Conservation (phyloP, 2,329 filamentous ascomycete species). For the Botrytis deweyae region DNA sequence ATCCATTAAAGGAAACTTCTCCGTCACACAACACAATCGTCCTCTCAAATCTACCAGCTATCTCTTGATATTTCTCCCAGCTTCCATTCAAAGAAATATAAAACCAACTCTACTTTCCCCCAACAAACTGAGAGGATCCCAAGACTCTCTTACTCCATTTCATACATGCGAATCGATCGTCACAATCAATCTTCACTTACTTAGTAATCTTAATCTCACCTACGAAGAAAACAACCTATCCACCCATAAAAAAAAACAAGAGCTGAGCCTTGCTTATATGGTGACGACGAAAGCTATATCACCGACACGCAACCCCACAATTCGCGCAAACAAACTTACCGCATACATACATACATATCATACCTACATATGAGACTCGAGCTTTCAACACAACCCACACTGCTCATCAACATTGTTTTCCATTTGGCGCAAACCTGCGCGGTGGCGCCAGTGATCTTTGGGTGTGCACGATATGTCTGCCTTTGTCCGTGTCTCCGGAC, state of each 20-base stretch:
- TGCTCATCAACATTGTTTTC: slow-evolving; percentile 31
- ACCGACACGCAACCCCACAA: slow-evolving; percentile 16
- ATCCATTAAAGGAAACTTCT: background rate
- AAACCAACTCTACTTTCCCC: background rate
- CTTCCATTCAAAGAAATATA: background rate
- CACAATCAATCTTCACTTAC: background rate
- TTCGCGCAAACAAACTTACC: slow-evolving; percentile 20
- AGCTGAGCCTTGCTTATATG: slow-evolving; percentile 36
- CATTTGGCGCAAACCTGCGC: slow-evolving; percentile 36
- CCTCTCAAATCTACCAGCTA: background rate
- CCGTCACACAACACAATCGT: background rate
- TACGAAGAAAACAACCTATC: background rate
- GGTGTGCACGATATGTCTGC: slow-evolving; percentile 58
- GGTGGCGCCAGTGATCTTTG: slow-evolving; percentile 38
- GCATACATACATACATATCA: slow-evolving; percentile 17
- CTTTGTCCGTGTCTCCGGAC: slow-evolving; percentile 93
- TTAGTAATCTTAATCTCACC: background rate
- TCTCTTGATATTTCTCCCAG: background rate
- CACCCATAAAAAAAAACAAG: slow-evolving; percentile 18
- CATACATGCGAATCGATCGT: background rate
- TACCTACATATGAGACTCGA: slow-evolving; percentile 21
- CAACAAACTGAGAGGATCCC: background rate
- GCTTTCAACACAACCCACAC: slow-evolving; percentile 17
- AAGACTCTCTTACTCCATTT: background rate
- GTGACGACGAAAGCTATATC: slow-evolving; percentile 28